Conservation (phyloP, 306 rosid genomes). For the Vigna mungo region DNA sequence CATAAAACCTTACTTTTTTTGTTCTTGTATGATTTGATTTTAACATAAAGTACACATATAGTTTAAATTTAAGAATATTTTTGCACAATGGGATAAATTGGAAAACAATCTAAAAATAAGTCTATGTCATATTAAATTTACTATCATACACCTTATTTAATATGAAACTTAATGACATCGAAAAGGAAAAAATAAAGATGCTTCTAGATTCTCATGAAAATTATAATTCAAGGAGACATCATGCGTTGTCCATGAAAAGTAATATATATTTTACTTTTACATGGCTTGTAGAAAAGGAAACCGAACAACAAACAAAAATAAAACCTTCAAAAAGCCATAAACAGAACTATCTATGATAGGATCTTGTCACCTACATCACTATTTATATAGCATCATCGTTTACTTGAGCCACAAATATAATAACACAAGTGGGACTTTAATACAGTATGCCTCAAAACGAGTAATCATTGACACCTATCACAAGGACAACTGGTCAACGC, state of each 20-base stretch:
- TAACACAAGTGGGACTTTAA: conserved; percentile 10
- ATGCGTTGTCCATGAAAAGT: background rate
- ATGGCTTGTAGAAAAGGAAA: conserved; percentile 18
- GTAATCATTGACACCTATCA: conserved; percentile 10
- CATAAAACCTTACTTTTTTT: no score
- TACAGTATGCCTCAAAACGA: background rate
- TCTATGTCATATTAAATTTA: no score
- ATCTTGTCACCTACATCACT: conserved; percentile 33
- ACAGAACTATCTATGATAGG: conserved; percentile 20
- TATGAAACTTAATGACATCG: background rate
- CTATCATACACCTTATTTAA: no score
- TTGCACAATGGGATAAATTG: no score
- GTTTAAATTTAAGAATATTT: no score
- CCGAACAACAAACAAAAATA: conserved; percentile 12
- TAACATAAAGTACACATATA: no score
- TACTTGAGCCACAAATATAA: conserved; percentile 31
- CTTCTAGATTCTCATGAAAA: background rate
- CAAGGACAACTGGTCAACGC: conserved; percentile 4
- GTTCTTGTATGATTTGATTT: no score
- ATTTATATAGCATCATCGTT: conserved; percentile 27
- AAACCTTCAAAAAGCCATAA: conserved; percentile 12
- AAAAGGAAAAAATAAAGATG: background rate
- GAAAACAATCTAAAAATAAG: no score
- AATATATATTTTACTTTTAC: conserved; percentile 20
- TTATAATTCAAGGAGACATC: conserved; percentile 11